phyloP scores from a whole-genome alignment of 345 rosid species.

The Gossypium bickii region DNA sequence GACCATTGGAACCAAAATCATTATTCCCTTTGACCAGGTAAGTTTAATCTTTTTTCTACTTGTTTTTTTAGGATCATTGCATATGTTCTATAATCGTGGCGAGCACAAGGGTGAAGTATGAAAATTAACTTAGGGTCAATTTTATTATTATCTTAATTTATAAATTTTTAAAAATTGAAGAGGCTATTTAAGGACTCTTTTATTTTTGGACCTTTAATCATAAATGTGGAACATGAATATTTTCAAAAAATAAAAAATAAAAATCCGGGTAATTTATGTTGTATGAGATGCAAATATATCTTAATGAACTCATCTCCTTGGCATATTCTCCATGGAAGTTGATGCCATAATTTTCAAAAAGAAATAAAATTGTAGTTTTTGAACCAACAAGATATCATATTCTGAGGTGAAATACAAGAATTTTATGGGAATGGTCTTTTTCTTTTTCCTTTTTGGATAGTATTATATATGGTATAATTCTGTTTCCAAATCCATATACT shows the following conservation, averaged over 20 bases:
- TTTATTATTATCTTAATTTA: no score
- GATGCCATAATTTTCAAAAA: background rate
- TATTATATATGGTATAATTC: no score
- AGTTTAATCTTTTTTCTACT: background rate
- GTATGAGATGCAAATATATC: background rate
- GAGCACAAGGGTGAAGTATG: no score
- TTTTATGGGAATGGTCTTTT: background rate
- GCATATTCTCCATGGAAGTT: background rate
- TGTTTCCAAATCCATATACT: no score
- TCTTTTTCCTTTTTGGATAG: no score
- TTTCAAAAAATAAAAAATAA: background rate
- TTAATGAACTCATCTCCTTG: background rate
- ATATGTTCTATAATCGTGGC: background rate
- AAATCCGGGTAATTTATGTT: background rate
- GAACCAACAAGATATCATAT: conserved; percentile 3
- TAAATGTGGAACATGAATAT: no score
- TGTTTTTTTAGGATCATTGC: background rate
- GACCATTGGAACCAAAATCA: background rate
- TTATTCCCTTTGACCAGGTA: background rate
- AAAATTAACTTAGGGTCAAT: no score
- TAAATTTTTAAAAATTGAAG: no score
- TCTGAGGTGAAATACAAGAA: background rate
- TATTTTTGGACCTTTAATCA: no score
- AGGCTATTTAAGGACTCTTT: no score
- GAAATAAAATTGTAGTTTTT: background rate